Evolutionary conservation across 192 early-diverging fungal genomes (phyloP), one percentile per base, ranked within the genome.

Genomic region (Podila epicladia): DNA sequence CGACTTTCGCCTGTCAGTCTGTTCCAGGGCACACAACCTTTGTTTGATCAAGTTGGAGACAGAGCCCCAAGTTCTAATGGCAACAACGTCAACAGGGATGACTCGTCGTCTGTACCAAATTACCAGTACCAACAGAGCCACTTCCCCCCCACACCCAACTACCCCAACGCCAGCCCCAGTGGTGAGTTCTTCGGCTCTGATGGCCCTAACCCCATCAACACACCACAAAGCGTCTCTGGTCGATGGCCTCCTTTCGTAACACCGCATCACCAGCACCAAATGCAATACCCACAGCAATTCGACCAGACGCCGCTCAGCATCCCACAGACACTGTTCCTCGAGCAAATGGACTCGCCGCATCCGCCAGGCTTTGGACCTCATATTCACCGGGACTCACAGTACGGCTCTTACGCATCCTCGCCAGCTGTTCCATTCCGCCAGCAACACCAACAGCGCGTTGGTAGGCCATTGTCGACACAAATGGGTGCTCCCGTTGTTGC

Each of bases 221-320:
- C 53, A 12, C 53, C 53, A 9, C 53, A 55, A 26, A 55, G 53
- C 53, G 17, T 55, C 53, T 24, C 53, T 9, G 53, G 53, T 55
- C 53, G 53, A 55, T 55, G 53, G 53, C 53, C 53, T 26, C 2
- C 24, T 26, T 55, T 55, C 17, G 3, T 22, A 24, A n/a, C 20
- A 26, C 53, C 20, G 19, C 24, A 7, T 17, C 53, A 55, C 8
- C 53, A 55, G 9, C 53, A 55, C n/a, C 53, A 55, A 55, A n/a
- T 55, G 53, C 53, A 55, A 22, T 12, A 55, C 24, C 53, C 53
- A 5, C 53, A n/a, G 29, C 32, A 33, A 12, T 38, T 37, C 35
- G 76, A 79, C 31, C 76, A 79, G 31, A 72, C 76, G 29, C 70
- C 76, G n/a, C 65, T 79, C 51, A 72, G 70, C 72, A 79, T 79